Conservation (phyloP, 768 basidiomycete genomes). For the Boletus eberwhitei region DNA sequence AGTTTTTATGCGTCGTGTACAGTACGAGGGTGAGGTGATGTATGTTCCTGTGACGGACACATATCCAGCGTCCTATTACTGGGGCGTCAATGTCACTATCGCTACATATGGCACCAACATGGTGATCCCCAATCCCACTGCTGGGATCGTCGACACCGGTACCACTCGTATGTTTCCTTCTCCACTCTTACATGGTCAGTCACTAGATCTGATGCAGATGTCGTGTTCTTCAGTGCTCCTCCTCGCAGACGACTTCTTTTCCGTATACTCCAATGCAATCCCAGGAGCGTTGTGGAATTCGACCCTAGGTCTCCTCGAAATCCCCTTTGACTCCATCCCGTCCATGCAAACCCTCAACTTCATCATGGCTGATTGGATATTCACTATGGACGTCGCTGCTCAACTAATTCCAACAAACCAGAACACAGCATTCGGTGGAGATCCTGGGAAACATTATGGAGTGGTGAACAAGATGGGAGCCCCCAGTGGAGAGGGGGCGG, state of each 20-base stretch:
- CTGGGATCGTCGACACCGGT: slow-evolving; percentile 30
- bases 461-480: not conserved
- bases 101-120: slow-evolving; percentile 9
- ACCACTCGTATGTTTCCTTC: slow-evolving; percentile 18
- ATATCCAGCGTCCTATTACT: slow-evolving; percentile 20
- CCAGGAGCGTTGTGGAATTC: slow-evolving; percentile 10
- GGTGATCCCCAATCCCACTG: slow-evolving; percentile 16
- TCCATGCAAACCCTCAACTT: slow-evolving; percentile 19
- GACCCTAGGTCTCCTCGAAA: slow-evolving; percentile 7
- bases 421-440: slow-evolving; percentile 12
- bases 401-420: slow-evolving; percentile 18
- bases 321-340: slow-evolving; percentile 10
- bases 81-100: slow-evolving; percentile 30
- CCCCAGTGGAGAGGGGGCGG: not conserved
- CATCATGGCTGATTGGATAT: not conserved
- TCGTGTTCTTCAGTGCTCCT: slow-evolving; percentile 12
- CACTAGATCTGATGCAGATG: not conserved
- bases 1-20: not conserved
- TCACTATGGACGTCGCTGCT: slow-evolving; percentile 20
- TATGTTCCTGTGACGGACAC: slow-evolving; percentile 28
- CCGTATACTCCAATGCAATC: slow-evolving; percentile 14
- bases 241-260: slow-evolving; percentile 22
- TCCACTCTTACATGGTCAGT: not conserved
- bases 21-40: slow-evolving; percentile 22
- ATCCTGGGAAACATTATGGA: slow-evolving; percentile 10